Percentiles rank a stretch among this genome's conserved stretches.
These are phyloP conservation scores for Penicillium sp. DNA, from an alignment of 2,329 filamentous ascomycete species.

Conservation along the genomic window DNA sequence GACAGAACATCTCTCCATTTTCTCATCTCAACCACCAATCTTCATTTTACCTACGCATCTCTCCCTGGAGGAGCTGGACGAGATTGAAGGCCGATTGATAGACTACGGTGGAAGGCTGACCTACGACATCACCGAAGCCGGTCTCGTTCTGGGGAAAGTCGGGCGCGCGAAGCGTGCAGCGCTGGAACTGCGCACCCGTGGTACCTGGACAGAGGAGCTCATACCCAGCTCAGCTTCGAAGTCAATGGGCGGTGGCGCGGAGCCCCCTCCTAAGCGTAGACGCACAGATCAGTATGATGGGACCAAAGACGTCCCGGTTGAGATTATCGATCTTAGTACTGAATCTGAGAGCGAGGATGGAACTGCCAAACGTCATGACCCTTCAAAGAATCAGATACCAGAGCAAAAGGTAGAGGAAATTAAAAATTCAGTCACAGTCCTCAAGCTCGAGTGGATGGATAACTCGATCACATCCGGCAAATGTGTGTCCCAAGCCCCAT, in stretches of 20 bases:
- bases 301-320: neutral
- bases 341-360: constrained; percentile 33
- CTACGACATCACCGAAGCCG: constrained; percentile 68
- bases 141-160: constrained; percentile 72
- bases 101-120: constrained; percentile 59
- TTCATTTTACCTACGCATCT: constrained; percentile 73
- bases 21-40: constrained; percentile 58
- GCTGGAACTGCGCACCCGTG: constrained; percentile 71
- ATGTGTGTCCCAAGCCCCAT: constrained; percentile 49
- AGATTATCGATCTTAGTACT: constrained; percentile 30
- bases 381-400: constrained; percentile 8
- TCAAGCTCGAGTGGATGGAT: constrained; percentile 56
- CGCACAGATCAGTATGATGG: constrained; percentile 6
- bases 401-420: neutral
- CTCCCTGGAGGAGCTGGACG: constrained; percentile 58
- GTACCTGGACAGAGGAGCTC: constrained; percentile 52
- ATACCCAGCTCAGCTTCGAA: neutral
- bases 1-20: constrained; percentile 10
- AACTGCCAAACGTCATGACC: constrained; percentile 11
- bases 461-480: constrained; percentile 45
- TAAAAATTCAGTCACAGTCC: constrained; percentile 46
- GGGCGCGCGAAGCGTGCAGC: constrained; percentile 66
- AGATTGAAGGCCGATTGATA: constrained; percentile 63
- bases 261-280: constrained; percentile 30
- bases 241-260: neutral